Base-by-base conservation (phyloP, 495 filamentous ascomycete species). In the Staphylotrichum tortipilum region DNA sequence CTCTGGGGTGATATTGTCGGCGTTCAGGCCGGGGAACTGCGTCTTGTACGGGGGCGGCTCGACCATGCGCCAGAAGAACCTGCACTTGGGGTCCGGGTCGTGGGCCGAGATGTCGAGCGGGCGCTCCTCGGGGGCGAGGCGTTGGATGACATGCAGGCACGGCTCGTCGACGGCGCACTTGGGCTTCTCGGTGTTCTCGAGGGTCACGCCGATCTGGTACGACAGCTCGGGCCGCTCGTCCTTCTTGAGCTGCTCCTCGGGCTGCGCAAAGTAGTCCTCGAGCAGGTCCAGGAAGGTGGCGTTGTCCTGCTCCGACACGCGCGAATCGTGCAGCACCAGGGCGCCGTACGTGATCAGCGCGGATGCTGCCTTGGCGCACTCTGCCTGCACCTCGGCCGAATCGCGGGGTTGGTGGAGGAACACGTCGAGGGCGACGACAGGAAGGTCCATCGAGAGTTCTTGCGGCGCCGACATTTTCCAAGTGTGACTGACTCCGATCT, bases 221-320 rank as follows among this genome's bases (percentile, higher is more conserved):
- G 63, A 61, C 14, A 76, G 60, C 56, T 72, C 72, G 33, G 73
- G 73, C 3, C 73, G 68, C 59, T 75, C 72, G 47, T 76, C 73
- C 17, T 55, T 50, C 31, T 50, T 49, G 19, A 75, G 62, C 7
- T 60, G 57, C 7, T 45, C 69, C 9, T 64, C 65, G 38, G 72
- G 72, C 60, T 75, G 73, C 40, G 72, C 71, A 53, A 76, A 76
- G 60, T 76, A 76, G 64, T 76, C 73, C 52, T 76, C 73, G 4
- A 76, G 67, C n/a, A 76, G 60, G 50, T 76, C 73, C 19, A 75
- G 66, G 55, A 76, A 76, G 45, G 60, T 57, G 35, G 59, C 55
- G 64, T 76, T 76, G 60, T 75, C 69, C 6, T 60, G 35, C 55
- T 74, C 72, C 11, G 69, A 64, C 31, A 74, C 73, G 50, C 73